Percentiles rank a stretch among this genome's conserved stretches.
phyloP scores from a whole-genome alignment of 2,329 filamentous ascomycete species.

The Polytolypa hystricis region DNA sequence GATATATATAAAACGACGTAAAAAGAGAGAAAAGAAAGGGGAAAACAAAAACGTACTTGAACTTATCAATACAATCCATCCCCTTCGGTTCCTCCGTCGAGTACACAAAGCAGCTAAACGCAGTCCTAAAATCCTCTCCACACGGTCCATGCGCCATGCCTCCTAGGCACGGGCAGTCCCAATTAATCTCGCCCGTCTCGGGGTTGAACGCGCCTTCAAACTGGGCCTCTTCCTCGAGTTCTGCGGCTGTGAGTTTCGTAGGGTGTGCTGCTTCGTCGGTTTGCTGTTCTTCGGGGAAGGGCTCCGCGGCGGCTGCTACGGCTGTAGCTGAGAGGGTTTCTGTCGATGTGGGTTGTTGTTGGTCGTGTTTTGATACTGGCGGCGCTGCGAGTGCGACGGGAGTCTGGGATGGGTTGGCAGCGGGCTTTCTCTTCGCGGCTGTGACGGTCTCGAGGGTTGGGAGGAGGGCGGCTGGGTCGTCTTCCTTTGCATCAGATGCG shows the following conservation, averaged over 20 bases:
- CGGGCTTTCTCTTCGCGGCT: conserved; percentile 44
- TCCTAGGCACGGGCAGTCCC: conserved; percentile 95
- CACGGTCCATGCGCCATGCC: conserved; percentile 96
- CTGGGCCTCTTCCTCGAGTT: conserved; percentile 67
- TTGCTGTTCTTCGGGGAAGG: conserved; percentile 5
- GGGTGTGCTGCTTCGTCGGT: conserved; percentile 6
- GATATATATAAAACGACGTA: no score
- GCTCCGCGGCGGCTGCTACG: conserved; percentile 11
- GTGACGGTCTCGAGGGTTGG: conserved; percentile 58
- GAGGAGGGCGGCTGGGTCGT: conserved; percentile 42
- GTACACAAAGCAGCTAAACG: conserved; percentile 98
- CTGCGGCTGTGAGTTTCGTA: conserved; percentile 29
- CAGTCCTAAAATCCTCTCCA: conserved; percentile 86
- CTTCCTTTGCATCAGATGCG: conserved; percentile 20
- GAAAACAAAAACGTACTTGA: conserved; percentile 58
- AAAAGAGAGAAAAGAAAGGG: conserved; percentile 4
- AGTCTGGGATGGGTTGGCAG: no score
- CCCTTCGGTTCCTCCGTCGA: conserved; percentile 92
- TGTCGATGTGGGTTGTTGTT: conserved; percentile 12
- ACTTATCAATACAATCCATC: conserved; percentile 94
- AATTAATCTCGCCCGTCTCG: conserved; percentile 98
- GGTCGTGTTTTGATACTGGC: no score
- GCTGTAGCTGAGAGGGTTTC: conserved; percentile 12
- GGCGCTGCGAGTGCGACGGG: no score
- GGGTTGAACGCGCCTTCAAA: conserved; percentile 94